Percentiles rank a stretch among this genome's conserved stretches.
These are phyloP conservation scores for Neurospora sp. DNA, from an alignment of 495 filamentous ascomycete genomes.

Conservation along the genomic window DNA sequence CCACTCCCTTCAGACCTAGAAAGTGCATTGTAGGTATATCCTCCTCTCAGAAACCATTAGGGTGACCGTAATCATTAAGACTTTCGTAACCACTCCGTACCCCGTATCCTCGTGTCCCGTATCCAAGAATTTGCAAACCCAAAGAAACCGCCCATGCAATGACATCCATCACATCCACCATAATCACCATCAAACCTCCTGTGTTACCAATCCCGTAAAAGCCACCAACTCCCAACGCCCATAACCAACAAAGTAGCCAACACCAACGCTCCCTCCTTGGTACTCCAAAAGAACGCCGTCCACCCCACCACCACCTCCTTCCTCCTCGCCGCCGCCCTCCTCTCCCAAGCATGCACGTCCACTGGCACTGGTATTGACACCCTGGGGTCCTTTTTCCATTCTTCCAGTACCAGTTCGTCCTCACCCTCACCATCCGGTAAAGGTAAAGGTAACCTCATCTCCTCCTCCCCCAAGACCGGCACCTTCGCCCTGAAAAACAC, in stretches of 20 bases:
- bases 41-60: not conserved
- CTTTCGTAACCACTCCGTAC: not conserved
- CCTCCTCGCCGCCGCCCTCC: conserved; percentile 26
- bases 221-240: conserved; percentile 31
- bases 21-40: not conserved
- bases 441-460: conserved; percentile 12
- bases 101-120: not conserved
- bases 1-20: not conserved
- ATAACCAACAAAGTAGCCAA: conserved; percentile 26
- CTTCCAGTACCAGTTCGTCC: not conserved
- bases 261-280: conserved; percentile 26
- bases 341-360: conserved; percentile 34
- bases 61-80: not conserved
- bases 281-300: conserved; percentile 36
- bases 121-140: not conserved
- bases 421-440: not conserved
- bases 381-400: conserved; percentile 21
- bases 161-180: not conserved
- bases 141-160: not conserved
- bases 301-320: conserved; percentile 35
- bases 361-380: conserved; percentile 28
- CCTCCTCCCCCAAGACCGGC: conserved; percentile 34
- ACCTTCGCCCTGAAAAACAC: conserved; percentile 59
- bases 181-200: not conserved
- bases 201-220: conserved; percentile 9